Conservation (phyloP, 108 stramenopile genomes). For the Epipyxis sp. region DNA sequence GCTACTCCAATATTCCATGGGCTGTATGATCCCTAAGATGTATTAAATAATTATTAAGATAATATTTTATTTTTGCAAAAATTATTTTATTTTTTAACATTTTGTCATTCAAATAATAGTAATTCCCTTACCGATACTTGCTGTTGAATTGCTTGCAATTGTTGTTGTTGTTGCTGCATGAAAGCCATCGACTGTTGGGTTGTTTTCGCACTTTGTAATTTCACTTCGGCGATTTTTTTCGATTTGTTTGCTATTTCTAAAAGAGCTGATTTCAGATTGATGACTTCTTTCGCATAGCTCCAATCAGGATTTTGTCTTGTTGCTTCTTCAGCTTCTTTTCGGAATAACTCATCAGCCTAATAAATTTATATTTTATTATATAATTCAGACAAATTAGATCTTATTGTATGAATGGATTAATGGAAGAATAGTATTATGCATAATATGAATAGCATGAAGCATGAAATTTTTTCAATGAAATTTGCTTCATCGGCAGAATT, state of each 20-base stretch:
- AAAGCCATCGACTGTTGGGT: constrained; percentile 86
- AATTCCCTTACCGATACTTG: neutral
- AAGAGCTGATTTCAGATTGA: constrained; percentile 72
- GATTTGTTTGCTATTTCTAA: constrained; percentile 69
- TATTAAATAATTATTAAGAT: no score
- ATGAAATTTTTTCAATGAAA: no score
- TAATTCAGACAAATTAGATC: no score
- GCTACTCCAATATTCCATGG: constrained; percentile 93
- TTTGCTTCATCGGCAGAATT: no score
- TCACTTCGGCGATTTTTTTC: constrained; percentile 73
- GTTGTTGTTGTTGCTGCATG: constrained; percentile 72
- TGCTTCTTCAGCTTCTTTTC: constrained; percentile 69
- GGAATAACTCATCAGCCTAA: constrained; percentile 83
- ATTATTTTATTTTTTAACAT: no score
- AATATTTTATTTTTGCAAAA: no score
- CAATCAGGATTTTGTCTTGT: constrained; percentile 74
- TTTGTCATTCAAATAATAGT: no score
- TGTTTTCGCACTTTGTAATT: constrained; percentile 71
- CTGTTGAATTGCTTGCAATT: constrained; percentile 67
- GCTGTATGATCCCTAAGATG: no score
- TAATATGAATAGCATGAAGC: no score
- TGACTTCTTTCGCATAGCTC: constrained; percentile 74
- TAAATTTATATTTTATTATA: no score
- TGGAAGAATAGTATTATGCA: no score
- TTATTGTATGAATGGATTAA: no score